Percentiles rank a stretch among this genome's conserved stretches.
These are phyloP conservation scores for Penicillium taxi DNA, from an alignment of 495 filamentous ascomycete species.

Conservation along the genomic window DNA sequence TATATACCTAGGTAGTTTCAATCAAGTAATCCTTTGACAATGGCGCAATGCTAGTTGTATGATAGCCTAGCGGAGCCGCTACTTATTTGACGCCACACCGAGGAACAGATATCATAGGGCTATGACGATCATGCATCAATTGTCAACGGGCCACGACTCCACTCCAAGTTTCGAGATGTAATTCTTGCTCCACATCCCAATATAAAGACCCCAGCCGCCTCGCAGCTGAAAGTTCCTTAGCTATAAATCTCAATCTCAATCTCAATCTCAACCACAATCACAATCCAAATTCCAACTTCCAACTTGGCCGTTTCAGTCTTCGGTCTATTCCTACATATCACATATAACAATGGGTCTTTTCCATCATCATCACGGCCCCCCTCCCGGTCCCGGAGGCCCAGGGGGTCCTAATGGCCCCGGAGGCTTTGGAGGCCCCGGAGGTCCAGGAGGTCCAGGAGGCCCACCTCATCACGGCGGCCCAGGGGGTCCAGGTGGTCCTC, in stretches of 20 bases:
- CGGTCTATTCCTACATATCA: constrained; percentile 1
- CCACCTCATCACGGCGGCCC: constrained; percentile 2
- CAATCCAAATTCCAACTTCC: not conserved
- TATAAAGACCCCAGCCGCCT: not conserved
- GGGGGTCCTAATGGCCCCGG: constrained; percentile 1
- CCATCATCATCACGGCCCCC: constrained; percentile 5
- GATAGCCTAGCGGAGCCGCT: too few relatives aligned
- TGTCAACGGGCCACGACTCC: not conserved
- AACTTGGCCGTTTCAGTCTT: not conserved
- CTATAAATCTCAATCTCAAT: not conserved
- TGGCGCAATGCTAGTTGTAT: too few relatives aligned
- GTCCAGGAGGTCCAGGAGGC: constrained; percentile 3
- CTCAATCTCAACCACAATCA: not conserved
- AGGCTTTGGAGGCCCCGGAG: constrained; percentile 1
- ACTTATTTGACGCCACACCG: too few relatives aligned
- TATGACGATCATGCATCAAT: not conserved
- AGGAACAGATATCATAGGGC: too few relatives aligned
- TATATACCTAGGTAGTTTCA: too few relatives aligned
- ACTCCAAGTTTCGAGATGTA: not conserved
- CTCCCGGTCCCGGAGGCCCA: not conserved
- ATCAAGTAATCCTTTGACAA: too few relatives aligned
- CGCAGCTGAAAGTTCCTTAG: constrained; percentile 1
- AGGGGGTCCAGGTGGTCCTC: not conserved
- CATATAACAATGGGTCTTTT: constrained; percentile 10
- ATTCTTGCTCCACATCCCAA: not conserved